A percentile compares a stretch with the other conserved stretches of the same genome.
These are phyloP conservation scores for Mucor sp. DNA, from an alignment of 371 early-diverging fungal species.

Conservation along the genomic window DNA sequence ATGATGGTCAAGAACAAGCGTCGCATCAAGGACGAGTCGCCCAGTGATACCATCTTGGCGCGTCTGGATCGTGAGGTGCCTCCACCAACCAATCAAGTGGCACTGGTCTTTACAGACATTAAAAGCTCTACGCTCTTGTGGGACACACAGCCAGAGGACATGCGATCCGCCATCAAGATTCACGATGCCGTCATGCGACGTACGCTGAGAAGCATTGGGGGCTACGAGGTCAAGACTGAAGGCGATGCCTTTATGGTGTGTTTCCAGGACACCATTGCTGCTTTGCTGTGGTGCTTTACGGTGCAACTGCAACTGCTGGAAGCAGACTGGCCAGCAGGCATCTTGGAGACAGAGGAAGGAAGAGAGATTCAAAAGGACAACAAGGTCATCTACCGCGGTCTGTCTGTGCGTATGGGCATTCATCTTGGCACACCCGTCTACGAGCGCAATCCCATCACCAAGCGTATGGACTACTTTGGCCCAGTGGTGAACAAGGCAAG, in stretches of 20 bases:
- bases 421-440: constrained; percentile 92
- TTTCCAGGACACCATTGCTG: constrained; percentile 85
- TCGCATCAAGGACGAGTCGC: constrained; percentile 53
- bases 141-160: constrained; percentile 86
- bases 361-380: constrained; percentile 69
- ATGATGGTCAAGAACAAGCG: constrained; percentile 42
- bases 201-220: constrained; percentile 81
- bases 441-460: constrained; percentile 89
- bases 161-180: constrained; percentile 88
- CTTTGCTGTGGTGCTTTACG: constrained; percentile 89
- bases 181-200: constrained; percentile 90
- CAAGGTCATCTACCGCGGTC: constrained; percentile 78
- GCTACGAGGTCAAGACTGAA: constrained; percentile 98
- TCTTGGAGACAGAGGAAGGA: constrained; percentile 80
- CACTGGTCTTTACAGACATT: constrained; percentile 95
- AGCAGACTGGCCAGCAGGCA: constrained; percentile 93
- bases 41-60: constrained; percentile 64
- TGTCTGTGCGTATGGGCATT: constrained; percentile 95
- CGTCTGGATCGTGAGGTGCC: constrained; percentile 76
- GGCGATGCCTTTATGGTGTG: constrained; percentile 97
- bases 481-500: constrained; percentile 92
- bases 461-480: constrained; percentile 97
- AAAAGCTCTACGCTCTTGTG: constrained; percentile 94
- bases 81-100: constrained; percentile 87
- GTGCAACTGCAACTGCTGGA: constrained; percentile 84